Base-by-base conservation (phyloP, 164 flowering plant species). In the Vitis vinifera region DNA sequence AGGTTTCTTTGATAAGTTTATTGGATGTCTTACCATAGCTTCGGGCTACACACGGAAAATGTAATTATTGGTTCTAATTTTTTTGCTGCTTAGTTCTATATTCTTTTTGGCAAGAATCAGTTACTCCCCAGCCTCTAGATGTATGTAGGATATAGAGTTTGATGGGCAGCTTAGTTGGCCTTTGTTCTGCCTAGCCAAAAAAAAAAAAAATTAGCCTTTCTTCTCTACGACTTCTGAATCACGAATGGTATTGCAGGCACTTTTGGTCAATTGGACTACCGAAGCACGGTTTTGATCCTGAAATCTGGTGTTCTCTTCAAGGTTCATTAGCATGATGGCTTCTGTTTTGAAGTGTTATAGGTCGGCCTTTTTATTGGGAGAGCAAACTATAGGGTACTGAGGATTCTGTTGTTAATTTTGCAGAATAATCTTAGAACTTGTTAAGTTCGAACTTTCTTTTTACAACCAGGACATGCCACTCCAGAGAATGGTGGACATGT, bases 171-270 rank as follows among this genome's bases (percentile, higher is more conserved):
- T 55, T 59, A 59, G 70, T 61, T 48, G 29, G 57, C 57, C 51
- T 44, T 47, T 62, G 10, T n/a, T 47, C 51, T 62, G 44, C 44
- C 44, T 37, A 37, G 44, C 44, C 44, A 37, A 37, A 37, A 37
- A 23, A 23, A 23, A 23, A 23, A 23, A 37, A 37, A 37, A 2
- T 15, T 63, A 58, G 60, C 16, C 51, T 37, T 67, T 66, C 51
- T 13, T 50, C 10, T 63, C 59, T 52, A 3, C 15, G 44, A 56
- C 16, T 17, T 71, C 75, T 71, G 65, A 76, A 71, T 63, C 60
- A 47, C 63, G 47, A 60, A 68, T 68, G 79, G 67, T 73, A 53
- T 72, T 77, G 79, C 76, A 72, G 79, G 79, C 16, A 76, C 58
- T 65, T 77, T 62, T 53, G 71, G 69, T 66, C 51, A 55, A 55